These are phyloP conservation scores for Przewalskia tangutica DNA, from an alignment of 257 asterid species.

Conservation along the genomic window DNA sequence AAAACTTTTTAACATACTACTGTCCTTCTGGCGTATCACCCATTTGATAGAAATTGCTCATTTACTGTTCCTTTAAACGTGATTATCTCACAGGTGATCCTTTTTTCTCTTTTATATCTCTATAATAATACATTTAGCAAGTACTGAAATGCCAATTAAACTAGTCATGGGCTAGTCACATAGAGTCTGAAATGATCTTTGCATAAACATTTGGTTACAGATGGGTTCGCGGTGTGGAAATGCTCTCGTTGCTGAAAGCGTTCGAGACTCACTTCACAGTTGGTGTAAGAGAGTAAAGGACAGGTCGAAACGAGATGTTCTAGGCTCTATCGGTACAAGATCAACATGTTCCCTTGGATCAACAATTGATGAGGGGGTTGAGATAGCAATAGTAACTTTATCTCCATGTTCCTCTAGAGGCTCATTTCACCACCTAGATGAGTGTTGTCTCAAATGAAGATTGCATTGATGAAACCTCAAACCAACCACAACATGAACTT, in stretches of 20 bases:
- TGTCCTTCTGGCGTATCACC: too few species aligned
- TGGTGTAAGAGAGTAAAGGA: conserved; percentile 89
- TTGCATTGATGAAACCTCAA: conserved; percentile 13
- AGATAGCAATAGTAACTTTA: conserved; percentile 51
- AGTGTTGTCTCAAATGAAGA: neutral
- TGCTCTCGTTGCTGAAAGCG: conserved; percentile 82
- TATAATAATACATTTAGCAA: neutral
- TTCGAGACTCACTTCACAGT: conserved; percentile 70
- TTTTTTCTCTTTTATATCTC: conserved; percentile 6
- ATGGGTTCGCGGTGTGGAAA: conserved; percentile 83
- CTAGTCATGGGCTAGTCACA: neutral
- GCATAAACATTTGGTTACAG: conserved; percentile 12
- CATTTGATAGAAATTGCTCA: too few species aligned
- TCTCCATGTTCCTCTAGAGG: conserved; percentile 54
- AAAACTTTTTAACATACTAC: too few species aligned
- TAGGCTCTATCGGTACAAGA: conserved; percentile 57
- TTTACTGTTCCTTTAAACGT: conserved; percentile 73
- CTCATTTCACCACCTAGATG: conserved; percentile 28
- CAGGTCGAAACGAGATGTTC: conserved; percentile 37
- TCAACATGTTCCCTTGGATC: conserved; percentile 58
- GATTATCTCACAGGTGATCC: conserved; percentile 53
- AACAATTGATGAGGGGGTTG: conserved; percentile 55
- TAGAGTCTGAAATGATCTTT: too few species aligned
- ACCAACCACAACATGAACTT: conserved; percentile 6
- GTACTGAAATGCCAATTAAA: neutral